phyloP scores from a whole-genome alignment of 139 green algal species.

The Picochlorum sp. region DNA sequence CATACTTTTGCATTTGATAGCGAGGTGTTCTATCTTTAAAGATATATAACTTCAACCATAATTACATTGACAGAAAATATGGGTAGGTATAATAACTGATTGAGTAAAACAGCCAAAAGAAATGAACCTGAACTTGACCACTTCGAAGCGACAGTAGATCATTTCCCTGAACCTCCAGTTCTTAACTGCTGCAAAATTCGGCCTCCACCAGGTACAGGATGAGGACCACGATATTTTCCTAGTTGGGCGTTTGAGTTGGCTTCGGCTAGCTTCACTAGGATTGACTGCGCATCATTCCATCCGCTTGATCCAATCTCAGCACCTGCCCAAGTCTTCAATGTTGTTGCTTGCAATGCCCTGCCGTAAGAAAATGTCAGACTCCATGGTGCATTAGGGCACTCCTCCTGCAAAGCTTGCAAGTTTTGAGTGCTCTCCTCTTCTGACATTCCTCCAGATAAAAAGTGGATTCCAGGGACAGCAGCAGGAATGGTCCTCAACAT shows the following conservation, averaged over 20 bases:
- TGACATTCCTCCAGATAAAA: slow-evolving; percentile 50
- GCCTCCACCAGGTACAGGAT: slow-evolving; percentile 55
- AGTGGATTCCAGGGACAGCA: slow-evolving; percentile 29
- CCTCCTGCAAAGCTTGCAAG: slow-evolving; percentile 58
- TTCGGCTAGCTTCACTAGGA: slow-evolving; percentile 51
- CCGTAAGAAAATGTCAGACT: slow-evolving; percentile 86
- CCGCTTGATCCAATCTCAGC: slow-evolving; percentile 31
- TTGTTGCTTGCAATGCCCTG: slow-evolving; percentile 58
- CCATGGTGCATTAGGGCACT: slow-evolving; percentile 69
- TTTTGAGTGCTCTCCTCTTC: slow-evolving; percentile 83
- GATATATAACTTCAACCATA: background rate
- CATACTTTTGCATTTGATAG: no score
- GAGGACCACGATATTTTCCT: slow-evolving; percentile 49
- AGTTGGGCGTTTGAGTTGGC: slow-evolving; percentile 66
- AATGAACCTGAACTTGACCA: background rate
- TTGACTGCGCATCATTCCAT: slow-evolving; percentile 41
- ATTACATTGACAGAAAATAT: background rate
- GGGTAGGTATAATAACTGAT: background rate
- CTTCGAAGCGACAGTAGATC: background rate
- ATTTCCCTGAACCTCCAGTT: slow-evolving; percentile 52
- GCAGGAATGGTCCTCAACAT: slow-evolving; percentile 70
- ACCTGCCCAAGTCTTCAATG: slow-evolving; percentile 50
- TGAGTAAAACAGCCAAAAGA: background rate
- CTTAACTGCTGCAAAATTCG: slow-evolving; percentile 57
- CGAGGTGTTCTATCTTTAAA: no score